Evolutionary conservation across 345 rosid species (phyloP), one percentile per base, ranked within the genome.

Genomic region (Ricinus communis): DNA sequence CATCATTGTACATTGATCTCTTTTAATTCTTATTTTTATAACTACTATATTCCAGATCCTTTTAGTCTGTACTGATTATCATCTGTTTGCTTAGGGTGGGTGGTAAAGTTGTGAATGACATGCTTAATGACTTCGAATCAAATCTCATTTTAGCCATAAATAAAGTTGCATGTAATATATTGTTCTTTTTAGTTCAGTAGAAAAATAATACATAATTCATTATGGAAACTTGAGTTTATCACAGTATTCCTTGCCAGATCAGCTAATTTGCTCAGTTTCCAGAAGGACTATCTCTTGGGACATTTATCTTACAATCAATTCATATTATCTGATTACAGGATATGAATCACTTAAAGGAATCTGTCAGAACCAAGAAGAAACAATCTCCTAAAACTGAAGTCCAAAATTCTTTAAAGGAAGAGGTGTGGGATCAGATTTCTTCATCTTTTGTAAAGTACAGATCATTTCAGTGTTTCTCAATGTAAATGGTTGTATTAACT

Each of bases 341-440:
- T 62, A 86, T 78, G 87, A 90, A 79, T 73, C 79, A 74, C 69
- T 66, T 76, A 45, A 80, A 82, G 73, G 79, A 79, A 65, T 57
- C 74, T 72, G 69, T 53, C 55, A 85, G 85, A 75, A 76, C 71
- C 33, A 80, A 73, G 79, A 82, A 80, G 79, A 85, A 83, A 33
- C 83, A 79, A 1, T 80, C 69, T 55, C 83, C 85, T 5, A 75
- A 63, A 70, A 74, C 82, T 7, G 88, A 83, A 67, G 87, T 80
- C 63, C 87, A 85, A 66, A 74, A 67, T 71, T 89, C 87, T 51
- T 72, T 95, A 83, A 88, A 86, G 87, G 90, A 87, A 79, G 99
- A 95, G 98, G 99, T 95, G 59, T 67, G 80, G 58, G 19, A 47
- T 69, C 41, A n/a, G 31, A 66, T 43, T 75, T 62, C 40, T 65